A percentile compares a stretch with the other conserved stretches of the same genome.
These are phyloP conservation scores for Dispira simplex DNA, from an alignment of 192 early-diverging fungal species.

Conservation along the genomic window DNA sequence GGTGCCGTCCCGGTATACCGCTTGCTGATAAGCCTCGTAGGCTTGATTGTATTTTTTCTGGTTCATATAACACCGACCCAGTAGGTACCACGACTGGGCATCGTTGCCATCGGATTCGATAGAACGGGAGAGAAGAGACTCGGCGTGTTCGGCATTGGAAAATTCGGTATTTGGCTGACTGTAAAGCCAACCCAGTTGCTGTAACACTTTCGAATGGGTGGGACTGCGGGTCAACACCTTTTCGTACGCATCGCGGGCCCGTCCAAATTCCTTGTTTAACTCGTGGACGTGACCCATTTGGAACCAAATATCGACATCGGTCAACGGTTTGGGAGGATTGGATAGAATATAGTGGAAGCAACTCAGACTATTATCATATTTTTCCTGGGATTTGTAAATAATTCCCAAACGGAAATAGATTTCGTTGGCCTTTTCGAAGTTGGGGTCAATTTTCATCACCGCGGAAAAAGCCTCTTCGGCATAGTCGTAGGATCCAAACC, in stretches of 20 bases:
- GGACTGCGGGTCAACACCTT: constrained; percentile 76
- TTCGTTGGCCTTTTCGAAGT: constrained; percentile 95
- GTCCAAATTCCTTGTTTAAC: constrained; percentile 69
- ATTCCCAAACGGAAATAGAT: constrained; percentile 96
- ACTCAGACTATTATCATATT: constrained; percentile 27
- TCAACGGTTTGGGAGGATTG: constrained; percentile 83
- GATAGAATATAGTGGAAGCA: neutral
- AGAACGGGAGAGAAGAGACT: constrained; percentile 65
- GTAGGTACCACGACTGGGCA: constrained; percentile 86
- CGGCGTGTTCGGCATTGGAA: constrained; percentile 70
- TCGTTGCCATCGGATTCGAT: constrained; percentile 68
- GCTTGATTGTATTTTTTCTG: constrained; percentile 90
- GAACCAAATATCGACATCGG: constrained; percentile 95
- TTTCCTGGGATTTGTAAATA: constrained; percentile 71
- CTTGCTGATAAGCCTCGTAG: constrained; percentile 95
- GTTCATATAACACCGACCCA: constrained; percentile 94
- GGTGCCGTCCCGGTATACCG: constrained; percentile 80
- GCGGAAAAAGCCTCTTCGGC: constrained; percentile 93
- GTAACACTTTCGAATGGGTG: constrained; percentile 86
- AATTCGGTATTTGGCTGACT: constrained; percentile 73
- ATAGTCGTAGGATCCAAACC: constrained; percentile 91
- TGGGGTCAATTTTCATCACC: constrained; percentile 88
- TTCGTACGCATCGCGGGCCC: constrained; percentile 87
- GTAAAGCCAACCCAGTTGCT: constrained; percentile 96
- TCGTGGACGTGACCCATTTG: constrained; percentile 97